A percentile compares a stretch with the other conserved stretches of the same genome.
These are phyloP conservation scores for Saccharomycopsis sp. DNA, from an alignment of 805 yeast genomes.

Conservation along the genomic window DNA sequence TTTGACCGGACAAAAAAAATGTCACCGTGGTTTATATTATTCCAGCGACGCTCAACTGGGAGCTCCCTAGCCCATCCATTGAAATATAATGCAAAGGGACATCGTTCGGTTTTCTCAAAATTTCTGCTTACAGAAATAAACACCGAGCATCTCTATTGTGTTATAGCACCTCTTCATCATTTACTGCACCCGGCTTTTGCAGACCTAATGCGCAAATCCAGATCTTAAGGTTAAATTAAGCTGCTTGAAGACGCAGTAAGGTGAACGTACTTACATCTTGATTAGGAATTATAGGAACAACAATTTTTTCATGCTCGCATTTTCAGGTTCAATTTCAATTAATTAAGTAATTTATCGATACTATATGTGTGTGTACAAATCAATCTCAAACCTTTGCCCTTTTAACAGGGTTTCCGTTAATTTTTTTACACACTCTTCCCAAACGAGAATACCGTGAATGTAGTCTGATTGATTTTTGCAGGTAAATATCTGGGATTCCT, in stretches of 20 bases:
- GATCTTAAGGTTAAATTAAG: background rate
- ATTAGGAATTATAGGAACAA: background rate
- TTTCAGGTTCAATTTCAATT: background rate
- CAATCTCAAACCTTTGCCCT: background rate
- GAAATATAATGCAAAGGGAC: too few relatives aligned
- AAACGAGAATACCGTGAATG: background rate
- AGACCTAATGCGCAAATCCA: background rate
- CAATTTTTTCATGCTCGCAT: background rate
- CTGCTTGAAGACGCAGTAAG: background rate
- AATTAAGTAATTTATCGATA: background rate
- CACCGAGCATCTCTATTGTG: background rate
- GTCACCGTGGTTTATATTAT: too few relatives aligned
- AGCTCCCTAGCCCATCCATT: too few relatives aligned
- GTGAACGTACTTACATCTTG: background rate
- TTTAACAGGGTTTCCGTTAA: background rate
- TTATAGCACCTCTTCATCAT: background rate
- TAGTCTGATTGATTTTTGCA: background rate
- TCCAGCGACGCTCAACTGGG: too few relatives aligned
- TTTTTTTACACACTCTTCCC: background rate
- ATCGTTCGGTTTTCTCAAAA: too few relatives aligned
- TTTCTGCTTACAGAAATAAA: background rate
- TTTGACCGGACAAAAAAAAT: background rate
- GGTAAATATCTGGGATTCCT: background rate
- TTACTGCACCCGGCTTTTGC: background rate
- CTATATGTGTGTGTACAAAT: background rate